Conservation (phyloP, 148 eudicot genomes). For the Vaccinium vitisidaea region DNA sequence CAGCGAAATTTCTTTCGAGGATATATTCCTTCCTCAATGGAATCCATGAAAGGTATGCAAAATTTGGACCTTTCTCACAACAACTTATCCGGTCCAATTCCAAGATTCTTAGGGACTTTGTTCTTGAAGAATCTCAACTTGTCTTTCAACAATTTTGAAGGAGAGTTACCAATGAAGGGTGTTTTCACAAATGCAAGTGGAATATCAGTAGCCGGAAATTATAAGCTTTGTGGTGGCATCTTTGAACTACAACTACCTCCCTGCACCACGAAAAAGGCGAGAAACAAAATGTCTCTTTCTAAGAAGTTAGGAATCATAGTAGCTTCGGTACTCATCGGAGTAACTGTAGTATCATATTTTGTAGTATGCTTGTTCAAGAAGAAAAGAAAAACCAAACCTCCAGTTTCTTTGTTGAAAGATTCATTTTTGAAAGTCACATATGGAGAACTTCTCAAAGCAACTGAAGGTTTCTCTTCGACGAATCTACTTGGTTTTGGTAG, state of each 20-base stretch:
- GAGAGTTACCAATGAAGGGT: not conserved
- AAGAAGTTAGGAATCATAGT: not conserved
- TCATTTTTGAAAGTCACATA: not conserved
- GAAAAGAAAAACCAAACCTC: not conserved
- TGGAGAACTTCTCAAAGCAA: not conserved
- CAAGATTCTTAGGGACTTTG: not conserved
- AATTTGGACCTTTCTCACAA: conserved; percentile 17
- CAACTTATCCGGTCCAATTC: conserved; percentile 18
- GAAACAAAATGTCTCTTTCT: not conserved
- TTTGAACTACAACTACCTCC: conserved; percentile 4
- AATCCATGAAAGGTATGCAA: not conserved
- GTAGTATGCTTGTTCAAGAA: not conserved
- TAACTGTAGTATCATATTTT: not conserved
- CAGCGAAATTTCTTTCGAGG: conserved; percentile 5
- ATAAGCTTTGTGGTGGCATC: conserved; percentile 17
- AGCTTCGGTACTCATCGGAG: not conserved
- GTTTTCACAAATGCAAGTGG: not conserved
- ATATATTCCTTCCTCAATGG: conserved; percentile 11
- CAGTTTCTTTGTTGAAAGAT: not conserved
- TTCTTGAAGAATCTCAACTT: not conserved
- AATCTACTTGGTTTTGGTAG: conserved; percentile 6
- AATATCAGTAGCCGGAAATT: conserved; percentile 9
- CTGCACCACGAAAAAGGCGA: not conserved
- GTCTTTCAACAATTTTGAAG: not conserved
- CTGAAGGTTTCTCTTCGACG: not conserved